phyloP scores from a whole-genome alignment of 805 yeast species.

The Kodamaea sagamina region DNA sequence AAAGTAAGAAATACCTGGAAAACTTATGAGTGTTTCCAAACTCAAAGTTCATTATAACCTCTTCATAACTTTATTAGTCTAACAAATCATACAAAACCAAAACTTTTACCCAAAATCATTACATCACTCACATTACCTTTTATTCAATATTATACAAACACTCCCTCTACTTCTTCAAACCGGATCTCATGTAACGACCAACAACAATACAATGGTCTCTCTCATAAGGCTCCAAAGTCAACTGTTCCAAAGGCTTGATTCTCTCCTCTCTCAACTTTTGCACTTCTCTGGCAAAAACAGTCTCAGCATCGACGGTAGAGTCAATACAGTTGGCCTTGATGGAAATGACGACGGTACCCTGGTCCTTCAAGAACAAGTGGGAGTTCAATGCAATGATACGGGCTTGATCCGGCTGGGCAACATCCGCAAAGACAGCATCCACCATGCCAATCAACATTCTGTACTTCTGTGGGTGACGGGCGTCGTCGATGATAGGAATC shows the following conservation, averaged over 20 bases:
- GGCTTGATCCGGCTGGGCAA: slow-evolving; percentile 99
- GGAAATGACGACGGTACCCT: slow-evolving; percentile 97
- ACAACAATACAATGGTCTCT: slow-evolving; percentile 99
- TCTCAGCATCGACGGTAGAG: slow-evolving; percentile 98
- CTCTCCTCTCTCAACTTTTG: slow-evolving; percentile 98
- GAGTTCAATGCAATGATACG: slow-evolving; percentile 98
- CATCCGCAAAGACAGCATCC: slow-evolving; percentile 98
- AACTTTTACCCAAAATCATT: too few species aligned
- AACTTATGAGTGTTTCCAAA: too few species aligned
- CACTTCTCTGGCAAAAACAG: slow-evolving; percentile 98
- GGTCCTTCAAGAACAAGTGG: slow-evolving; percentile 96
- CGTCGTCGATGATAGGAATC: slow-evolving; percentile 98
- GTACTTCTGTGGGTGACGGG: slow-evolving; percentile 99
- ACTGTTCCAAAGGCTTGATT: slow-evolving; percentile 97
- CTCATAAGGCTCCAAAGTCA: slow-evolving; percentile 98
- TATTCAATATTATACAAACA: slow-evolving; percentile 7
- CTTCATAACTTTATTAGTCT: too few species aligned
- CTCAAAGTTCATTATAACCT: too few species aligned
- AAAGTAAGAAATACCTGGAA: too few species aligned
- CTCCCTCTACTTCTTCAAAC: slow-evolving; percentile 48
- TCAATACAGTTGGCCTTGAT: slow-evolving; percentile 99
- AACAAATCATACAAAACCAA: too few species aligned
- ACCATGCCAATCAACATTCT: slow-evolving; percentile 99
- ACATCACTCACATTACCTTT: slow-evolving; percentile 2
- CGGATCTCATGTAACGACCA: slow-evolving; percentile 94